Percentiles rank a stretch among this genome's conserved stretches.
Conservation (phyloP, 805 yeast genomes). For the Monosporozyma solicola region DNA sequence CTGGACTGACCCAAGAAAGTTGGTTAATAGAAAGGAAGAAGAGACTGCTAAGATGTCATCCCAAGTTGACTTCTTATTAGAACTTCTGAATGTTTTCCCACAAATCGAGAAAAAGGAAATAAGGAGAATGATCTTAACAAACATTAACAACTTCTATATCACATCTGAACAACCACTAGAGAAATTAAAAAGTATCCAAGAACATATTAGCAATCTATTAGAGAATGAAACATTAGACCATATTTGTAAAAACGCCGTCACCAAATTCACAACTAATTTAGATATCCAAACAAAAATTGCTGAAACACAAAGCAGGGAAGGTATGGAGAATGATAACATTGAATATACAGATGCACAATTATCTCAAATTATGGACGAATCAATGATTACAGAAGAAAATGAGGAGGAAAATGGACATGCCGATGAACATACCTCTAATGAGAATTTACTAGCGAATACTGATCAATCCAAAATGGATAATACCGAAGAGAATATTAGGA, state of each 20-base stretch:
- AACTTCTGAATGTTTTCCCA: slow-evolving; percentile 43
- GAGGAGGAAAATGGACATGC: not conserved
- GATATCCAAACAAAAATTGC: slow-evolving; percentile 9
- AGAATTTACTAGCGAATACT: not conserved
- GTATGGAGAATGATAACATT: not conserved
- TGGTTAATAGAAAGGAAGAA: slow-evolving; percentile 42
- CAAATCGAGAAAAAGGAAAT: slow-evolving; percentile 41
- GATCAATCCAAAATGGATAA: not conserved
- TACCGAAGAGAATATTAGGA: not conserved
- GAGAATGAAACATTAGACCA: slow-evolving; percentile 29
- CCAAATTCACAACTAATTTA: slow-evolving; percentile 20
- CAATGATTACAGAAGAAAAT: not conserved
- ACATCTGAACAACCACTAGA: slow-evolving; percentile 26
- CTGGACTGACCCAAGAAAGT: slow-evolving; percentile 76
- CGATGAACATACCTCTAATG: not conserved
- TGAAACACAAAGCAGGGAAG: slow-evolving; percentile 1
- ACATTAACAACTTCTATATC: slow-evolving; percentile 41
- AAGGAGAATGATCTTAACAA: slow-evolving; percentile 44
- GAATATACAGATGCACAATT: slow-evolving; percentile 14
- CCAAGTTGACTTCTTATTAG: slow-evolving; percentile 49
- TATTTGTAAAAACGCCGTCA: slow-evolving; percentile 29
- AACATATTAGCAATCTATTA: slow-evolving; percentile 22
- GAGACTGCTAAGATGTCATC: slow-evolving; percentile 36
- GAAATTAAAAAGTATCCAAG: slow-evolving; percentile 21
- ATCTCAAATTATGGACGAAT: slow-evolving; percentile 15